Evolutionary conservation across 192 early-diverging fungal genomes (phyloP).

Genomic region (Diversispora epigaea): DNA sequence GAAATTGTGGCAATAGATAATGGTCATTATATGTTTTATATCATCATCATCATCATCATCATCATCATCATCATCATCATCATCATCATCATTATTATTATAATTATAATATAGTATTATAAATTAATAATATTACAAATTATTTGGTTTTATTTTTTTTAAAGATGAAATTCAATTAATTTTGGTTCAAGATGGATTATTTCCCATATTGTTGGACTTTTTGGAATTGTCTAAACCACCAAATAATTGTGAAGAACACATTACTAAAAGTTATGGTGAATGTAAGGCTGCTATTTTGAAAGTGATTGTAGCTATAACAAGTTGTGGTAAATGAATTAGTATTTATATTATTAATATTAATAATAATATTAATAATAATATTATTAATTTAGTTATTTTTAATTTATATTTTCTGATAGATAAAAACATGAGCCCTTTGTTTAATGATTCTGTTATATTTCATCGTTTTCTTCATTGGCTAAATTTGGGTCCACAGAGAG

Average conservation of each 20-base stretch:
- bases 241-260: constrained; percentile 46
- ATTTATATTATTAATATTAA: background rate
- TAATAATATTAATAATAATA: background rate
- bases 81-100: background rate
- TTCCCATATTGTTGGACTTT: constrained; percentile 44
- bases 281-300: constrained; percentile 47
- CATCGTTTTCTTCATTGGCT: constrained; percentile 48
- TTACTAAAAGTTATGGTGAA: constrained; percentile 50
- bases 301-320: constrained; percentile 46
- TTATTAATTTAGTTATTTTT: background rate
- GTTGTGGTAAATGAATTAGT: constrained; percentile 33
- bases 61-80: background rate
- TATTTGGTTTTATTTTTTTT: background rate
- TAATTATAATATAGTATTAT: background rate
- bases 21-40: constrained; percentile 27
- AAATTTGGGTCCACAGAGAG: constrained; percentile 33
- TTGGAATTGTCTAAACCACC: constrained; percentile 43
- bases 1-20: constrained; percentile 39
- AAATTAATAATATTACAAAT: background rate
- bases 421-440: constrained; percentile 50
- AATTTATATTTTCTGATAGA: constrained; percentile 36
- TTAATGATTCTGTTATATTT: constrained; percentile 45
- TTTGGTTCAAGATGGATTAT: constrained; percentile 38
- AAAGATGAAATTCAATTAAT: constrained; percentile 44
- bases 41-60: background rate